Base-by-base conservation (phyloP, 139 green algal species). In the Chlamydomonas asymmetrica region DNA sequence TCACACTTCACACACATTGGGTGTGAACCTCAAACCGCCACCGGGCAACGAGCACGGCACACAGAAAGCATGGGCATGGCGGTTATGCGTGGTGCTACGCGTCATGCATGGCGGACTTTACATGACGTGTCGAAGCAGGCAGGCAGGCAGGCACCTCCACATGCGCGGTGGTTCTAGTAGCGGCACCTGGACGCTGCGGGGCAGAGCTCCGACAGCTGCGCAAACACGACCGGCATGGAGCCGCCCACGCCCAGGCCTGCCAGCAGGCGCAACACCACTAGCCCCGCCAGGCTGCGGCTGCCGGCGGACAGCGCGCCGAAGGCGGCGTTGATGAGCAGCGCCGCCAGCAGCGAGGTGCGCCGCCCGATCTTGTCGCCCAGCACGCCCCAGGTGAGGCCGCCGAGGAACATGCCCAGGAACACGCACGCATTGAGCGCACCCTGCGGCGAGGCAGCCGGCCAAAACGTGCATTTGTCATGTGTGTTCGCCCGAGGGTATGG, bases 221-320 rank as follows among this genome's bases (percentile, higher is more conserved):
- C 64, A 35, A 88, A 88, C 34, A 84, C 84, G 34, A 86, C 73
- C 0, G 84, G 84, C 73, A 88, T 76, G 40, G 72, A 80, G 48
- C 84, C 84, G 34, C 83, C 83, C 34, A 88, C 83, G 2, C 80
- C 84, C 22, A 88, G 27, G 1, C 78, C 79, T 16, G 70, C 78
- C 31, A 80, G 0, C 67, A 88, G 57, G 29, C 54, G 38, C 25
- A 73, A 66, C 35, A 56, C 29, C 35, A 81, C 70, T 2, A 88
- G 73, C 45, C 54, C 4, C 2, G 22, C 31, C 22, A 82, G 59
- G 37, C 29, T 75, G 39, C 32, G 48, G 34, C 62, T 70, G 35
- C 61, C 70, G 32, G 82, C 75, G 40, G 81, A 87, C 40, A 82
- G 40, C 31, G 50, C 52, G 10, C 81, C 81, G 67, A 87, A 87